A percentile compares a stretch with the other conserved stretches of the same genome.
These are phyloP conservation scores for Cladosporium sp. DNA, from an alignment of 2,329 filamentous ascomycete genomes.

Conservation along the genomic window DNA sequence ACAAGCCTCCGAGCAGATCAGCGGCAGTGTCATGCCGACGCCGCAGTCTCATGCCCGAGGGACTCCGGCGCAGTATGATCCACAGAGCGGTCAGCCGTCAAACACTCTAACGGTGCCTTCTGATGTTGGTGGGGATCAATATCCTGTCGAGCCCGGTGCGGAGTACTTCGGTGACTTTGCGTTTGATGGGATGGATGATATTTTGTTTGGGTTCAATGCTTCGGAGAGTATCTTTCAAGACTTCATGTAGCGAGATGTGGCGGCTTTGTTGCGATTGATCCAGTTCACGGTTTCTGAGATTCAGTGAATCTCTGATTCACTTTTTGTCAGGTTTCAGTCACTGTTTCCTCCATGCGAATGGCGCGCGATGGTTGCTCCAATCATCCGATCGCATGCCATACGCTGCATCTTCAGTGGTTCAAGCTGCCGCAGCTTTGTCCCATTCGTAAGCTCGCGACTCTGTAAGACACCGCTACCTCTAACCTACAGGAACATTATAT, in stretches of 20 bases:
- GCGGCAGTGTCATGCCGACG: neutral
- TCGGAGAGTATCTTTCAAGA: slow-evolving; percentile 27
- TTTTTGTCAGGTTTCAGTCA: no score
- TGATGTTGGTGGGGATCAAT: neutral
- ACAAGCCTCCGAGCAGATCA: neutral
- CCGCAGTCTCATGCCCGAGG: neutral
- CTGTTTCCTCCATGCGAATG: no score
- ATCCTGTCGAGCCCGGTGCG: neutral
- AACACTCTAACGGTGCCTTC: neutral
- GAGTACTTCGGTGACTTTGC: slow-evolving; percentile 20
- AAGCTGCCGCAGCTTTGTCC: no score
- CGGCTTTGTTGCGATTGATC: neutral
- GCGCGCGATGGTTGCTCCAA: no score
- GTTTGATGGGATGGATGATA: slow-evolving; percentile 32
- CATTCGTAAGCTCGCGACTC: no score
- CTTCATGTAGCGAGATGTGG: slow-evolving; percentile 7
- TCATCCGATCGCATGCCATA: no score
- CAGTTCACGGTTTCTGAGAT: no score
- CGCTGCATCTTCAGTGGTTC: no score
- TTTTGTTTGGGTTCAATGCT: slow-evolving; percentile 39
- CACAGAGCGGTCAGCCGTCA: neutral
- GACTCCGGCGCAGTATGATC: neutral
- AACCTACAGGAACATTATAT: no score
- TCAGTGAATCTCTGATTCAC: no score
- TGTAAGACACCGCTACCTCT: no score